Evolutionary conservation across 192 early-diverging fungal species (phyloP).

Genomic region (Mortierella hygrophila): DNA sequence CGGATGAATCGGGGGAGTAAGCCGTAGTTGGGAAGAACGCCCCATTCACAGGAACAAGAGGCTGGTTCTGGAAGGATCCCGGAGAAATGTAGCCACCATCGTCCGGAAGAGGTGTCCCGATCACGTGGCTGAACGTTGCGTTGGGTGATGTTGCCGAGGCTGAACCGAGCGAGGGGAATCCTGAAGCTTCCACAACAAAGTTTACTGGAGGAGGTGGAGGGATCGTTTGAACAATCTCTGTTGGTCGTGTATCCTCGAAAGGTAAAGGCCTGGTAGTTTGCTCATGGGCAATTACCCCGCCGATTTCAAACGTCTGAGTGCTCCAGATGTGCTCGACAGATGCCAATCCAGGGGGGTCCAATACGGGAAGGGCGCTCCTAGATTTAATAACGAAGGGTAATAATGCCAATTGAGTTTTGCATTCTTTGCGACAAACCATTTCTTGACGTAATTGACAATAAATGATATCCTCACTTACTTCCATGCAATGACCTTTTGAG

Average conservation of each 20-base stretch:
- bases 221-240: background rate
- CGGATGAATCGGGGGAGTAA: background rate
- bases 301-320: background rate
- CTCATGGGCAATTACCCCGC: background rate
- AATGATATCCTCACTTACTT: slow-evolving; percentile 17
- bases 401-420: background rate
- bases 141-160: slow-evolving; percentile 12
- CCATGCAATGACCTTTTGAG: slow-evolving; percentile 38
- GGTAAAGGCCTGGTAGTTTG: background rate
- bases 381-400: background rate
- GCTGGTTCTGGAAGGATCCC: background rate
- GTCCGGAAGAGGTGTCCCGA: background rate
- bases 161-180: background rate
- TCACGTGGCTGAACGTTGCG: background rate
- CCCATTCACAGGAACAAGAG: background rate
- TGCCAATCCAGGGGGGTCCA: background rate
- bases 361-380: background rate
- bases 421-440: background rate
- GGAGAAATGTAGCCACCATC: background rate
- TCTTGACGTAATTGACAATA: background rate
- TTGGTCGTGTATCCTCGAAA: background rate
- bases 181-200: slow-evolving; percentile 2
- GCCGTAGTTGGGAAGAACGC: background rate
- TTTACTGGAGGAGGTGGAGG: background rate
- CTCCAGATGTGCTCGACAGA: slow-evolving; percentile 4